phyloP scores from a whole-genome alignment of 2,329 filamentous ascomycete genomes.

The Arachnomyces sp. region DNA sequence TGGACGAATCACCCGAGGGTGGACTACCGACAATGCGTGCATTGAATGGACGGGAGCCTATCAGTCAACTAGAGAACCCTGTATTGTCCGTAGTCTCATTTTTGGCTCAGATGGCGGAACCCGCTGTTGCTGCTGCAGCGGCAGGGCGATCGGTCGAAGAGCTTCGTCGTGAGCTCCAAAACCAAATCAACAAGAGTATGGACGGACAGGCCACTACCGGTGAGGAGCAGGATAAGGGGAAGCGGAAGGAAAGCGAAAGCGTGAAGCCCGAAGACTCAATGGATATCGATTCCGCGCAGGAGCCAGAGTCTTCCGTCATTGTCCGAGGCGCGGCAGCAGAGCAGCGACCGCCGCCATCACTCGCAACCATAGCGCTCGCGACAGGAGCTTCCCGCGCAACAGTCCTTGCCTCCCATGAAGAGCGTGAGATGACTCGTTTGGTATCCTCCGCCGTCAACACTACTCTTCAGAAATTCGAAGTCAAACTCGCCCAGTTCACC shows the following conservation, averaged over 20 bases:
- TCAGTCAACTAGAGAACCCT: conserved; percentile 88
- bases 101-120: conserved; percentile 82
- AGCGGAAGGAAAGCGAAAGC: conserved; percentile 37
- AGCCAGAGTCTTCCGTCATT: conserved; percentile 20
- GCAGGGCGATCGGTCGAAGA: conserved; percentile 81
- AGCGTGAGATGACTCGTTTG: conserved; percentile 90
- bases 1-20: conserved; percentile 63
- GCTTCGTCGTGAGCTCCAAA: conserved; percentile 70
- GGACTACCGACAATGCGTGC: conserved; percentile 59
- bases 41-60: conserved; percentile 72
- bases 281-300: conserved; percentile 45
- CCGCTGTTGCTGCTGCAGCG: conserved; percentile 79
- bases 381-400: conserved; percentile 77
- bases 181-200: conserved; percentile 53
- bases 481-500: conserved; percentile 92
- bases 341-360: conserved; percentile 40
- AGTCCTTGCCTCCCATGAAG: conserved; percentile 87
- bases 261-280: conserved; percentile 51
- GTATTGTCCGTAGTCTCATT: conserved; percentile 95
- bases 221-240: conserved; percentile 39
- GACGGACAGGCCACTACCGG: conserved; percentile 51
- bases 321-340: conserved; percentile 40
- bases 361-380: conserved; percentile 71
- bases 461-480: conserved; percentile 87
- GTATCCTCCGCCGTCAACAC: conserved; percentile 89